Evolutionary conservation across 176 grass and related monocot genomes (phyloP), one percentile per base, ranked within the genome.

Genomic region (Chloris gayana): DNA sequence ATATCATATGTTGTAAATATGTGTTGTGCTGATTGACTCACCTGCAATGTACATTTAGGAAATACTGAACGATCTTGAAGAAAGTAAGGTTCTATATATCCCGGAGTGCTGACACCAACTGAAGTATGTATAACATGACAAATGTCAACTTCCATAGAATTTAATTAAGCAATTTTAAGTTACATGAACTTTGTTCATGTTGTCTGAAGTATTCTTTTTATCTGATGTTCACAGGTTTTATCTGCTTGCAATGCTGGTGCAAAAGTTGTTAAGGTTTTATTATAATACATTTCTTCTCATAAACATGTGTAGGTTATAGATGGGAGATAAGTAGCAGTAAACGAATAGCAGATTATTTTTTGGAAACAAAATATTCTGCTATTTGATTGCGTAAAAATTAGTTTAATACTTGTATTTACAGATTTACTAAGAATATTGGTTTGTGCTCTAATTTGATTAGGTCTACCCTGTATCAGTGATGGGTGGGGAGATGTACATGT

Each of bases 41-140:
- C 64, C 9, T 25, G 32, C 58, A 39, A 39, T 75, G 12, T 32
- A 77, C 80, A 18, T 53, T 53, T 79, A 97, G 95, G 95, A 98
- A 83, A 89, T 98, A 92, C 75, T 98, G 56, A 25, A 76, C 79
- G 85, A 86, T 75, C 81, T 83, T 61, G 60, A 86, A 62, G 77
- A 73, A 44, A 94, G 76, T 51, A 76, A 89, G 74, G 82, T 94
- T 80, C 80, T 94, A 26, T 98, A 92, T 81, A 98, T 94, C 76
- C 95, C 58, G 95, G 95, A 87, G 95, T 87, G 26, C 72, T 94
- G 75, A 98, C 95, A 60, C 89, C 95, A 77, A 98, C 89, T 73
- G 95, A 98, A 85, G 95, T 94, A 85, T 69, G 75, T 82, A 86
- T 50, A 7, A 80, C 29, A 56, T 88, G 60, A 61, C 42, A 80